Conservation (phyloP, 2,329 filamentous ascomycete genomes). For the Rugonectria rugulosa region DNA sequence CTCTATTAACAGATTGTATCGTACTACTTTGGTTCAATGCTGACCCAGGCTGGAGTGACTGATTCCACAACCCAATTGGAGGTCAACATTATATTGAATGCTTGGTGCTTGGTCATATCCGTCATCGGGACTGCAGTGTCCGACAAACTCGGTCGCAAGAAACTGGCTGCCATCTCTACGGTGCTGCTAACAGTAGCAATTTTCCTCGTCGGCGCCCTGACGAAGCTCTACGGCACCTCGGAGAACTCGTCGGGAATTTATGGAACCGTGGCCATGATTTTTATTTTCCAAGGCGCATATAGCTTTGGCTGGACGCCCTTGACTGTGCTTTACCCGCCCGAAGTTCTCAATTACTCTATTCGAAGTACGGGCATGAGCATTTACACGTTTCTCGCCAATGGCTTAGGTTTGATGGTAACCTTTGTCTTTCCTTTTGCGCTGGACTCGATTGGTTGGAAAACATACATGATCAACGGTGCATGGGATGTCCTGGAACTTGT, state of each 20-base stretch:
- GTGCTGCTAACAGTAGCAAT: slow-evolving; percentile 51
- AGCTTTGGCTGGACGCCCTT: slow-evolving; percentile 40
- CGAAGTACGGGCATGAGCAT: slow-evolving; percentile 47
- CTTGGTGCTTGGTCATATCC: slow-evolving; percentile 54
- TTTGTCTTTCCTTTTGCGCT: slow-evolving; percentile 35
- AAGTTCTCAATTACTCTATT: slow-evolving; percentile 41
- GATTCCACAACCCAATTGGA: slow-evolving; percentile 52
- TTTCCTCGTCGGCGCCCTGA: slow-evolving; percentile 59
- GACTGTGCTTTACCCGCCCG: slow-evolving; percentile 37
- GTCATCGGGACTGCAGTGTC: slow-evolving; percentile 53
- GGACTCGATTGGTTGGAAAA: slow-evolving; percentile 36
- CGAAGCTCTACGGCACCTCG: slow-evolving; percentile 46
- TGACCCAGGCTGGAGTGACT: slow-evolving; percentile 55
- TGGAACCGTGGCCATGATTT: slow-evolving; percentile 42
- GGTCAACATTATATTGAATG: slow-evolving; percentile 59
- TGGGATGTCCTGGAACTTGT: slow-evolving; percentile 36
- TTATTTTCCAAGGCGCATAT: slow-evolving; percentile 41
- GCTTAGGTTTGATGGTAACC: slow-evolving; percentile 11
- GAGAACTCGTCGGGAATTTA: slow-evolving; percentile 49
- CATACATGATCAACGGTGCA: slow-evolving; percentile 35
- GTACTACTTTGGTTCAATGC: slow-evolving; percentile 46
- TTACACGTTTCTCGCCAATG: slow-evolving; percentile 20
- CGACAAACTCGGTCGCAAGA: slow-evolving; percentile 53
- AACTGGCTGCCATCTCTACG: slow-evolving; percentile 50
- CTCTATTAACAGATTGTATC: slow-evolving; percentile 12